Percentiles rank a stretch among this genome's conserved stretches.
These are phyloP conservation scores for Mallotus repandus DNA, from an alignment of 441 rosid species.

Conservation along the genomic window DNA sequence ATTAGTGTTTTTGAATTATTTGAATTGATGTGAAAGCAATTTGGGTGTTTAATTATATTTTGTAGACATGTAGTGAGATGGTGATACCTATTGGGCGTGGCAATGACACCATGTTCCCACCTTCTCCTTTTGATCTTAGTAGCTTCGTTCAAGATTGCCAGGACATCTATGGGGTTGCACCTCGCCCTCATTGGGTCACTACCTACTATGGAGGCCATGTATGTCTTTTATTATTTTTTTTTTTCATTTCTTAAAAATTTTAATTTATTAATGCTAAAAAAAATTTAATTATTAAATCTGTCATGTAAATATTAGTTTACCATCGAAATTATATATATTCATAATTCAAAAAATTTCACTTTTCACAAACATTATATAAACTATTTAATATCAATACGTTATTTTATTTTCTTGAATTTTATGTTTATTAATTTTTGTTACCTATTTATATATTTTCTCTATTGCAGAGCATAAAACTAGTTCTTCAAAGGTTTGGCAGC, in stretches of 20 bases:
- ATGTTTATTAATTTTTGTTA: neutral
- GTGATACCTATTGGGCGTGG: constrained; percentile 65
- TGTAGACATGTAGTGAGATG: constrained; percentile 59
- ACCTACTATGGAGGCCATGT: constrained; percentile 76
- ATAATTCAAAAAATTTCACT: too few relatives aligned
- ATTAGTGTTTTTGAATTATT: too few relatives aligned
- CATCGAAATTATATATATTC: too few relatives aligned
- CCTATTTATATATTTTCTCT: neutral
- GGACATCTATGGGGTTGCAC: constrained; percentile 46
- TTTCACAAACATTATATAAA: too few relatives aligned
- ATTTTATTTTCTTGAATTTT: too few relatives aligned
- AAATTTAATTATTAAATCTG: neutral
- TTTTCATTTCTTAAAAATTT: neutral
- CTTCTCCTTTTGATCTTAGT: constrained; percentile 47
- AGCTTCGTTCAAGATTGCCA: constrained; percentile 34
- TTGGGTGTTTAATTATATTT: constrained; percentile 12
- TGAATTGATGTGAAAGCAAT: too few relatives aligned
- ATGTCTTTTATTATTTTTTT: constrained; percentile 3
- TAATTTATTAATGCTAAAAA: too few relatives aligned
- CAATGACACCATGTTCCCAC: constrained; percentile 57
- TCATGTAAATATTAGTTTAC: too few relatives aligned
- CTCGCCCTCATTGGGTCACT: constrained; percentile 73
- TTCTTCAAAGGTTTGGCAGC: constrained; percentile 66
- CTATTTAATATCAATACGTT: too few relatives aligned
- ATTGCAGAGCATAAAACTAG: constrained; percentile 56